Evolutionary conservation across 177 flowering plant species (phyloP).

Genomic region (Vitis hybrid): DNA sequence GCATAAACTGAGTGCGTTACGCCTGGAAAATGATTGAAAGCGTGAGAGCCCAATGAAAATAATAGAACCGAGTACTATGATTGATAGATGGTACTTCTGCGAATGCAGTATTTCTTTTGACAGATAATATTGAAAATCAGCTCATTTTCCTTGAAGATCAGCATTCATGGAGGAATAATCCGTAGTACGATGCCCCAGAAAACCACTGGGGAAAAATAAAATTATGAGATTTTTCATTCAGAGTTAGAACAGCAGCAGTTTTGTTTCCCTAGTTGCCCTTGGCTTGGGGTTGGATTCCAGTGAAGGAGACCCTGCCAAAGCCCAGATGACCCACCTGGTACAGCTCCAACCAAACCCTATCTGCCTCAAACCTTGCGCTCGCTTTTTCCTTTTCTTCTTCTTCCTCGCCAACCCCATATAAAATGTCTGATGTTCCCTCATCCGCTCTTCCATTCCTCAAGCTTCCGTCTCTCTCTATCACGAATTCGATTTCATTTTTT

Average conservation of each 20-base stretch:
- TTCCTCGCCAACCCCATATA: constrained; percentile 15
- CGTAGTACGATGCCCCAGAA: too few relatives aligned
- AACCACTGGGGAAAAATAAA: too few relatives aligned
- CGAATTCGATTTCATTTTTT: constrained; percentile 8
- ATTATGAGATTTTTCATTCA: too few relatives aligned
- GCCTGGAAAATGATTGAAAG: too few relatives aligned
- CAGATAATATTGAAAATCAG: too few relatives aligned
- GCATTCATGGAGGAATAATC: too few relatives aligned
- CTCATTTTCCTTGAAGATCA: too few relatives aligned
- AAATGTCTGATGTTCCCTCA: constrained; percentile 18
- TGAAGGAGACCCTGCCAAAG: constrained; percentile 83
- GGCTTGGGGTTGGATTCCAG: constrained; percentile 37
- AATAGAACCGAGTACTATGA: too few relatives aligned
- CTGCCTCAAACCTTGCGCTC: constrained; percentile 50
- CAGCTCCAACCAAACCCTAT: constrained; percentile 70
- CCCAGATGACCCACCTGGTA: constrained; percentile 75
- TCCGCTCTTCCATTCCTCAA: constrained; percentile 10
- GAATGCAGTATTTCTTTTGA: too few relatives aligned
- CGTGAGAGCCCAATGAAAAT: too few relatives aligned
- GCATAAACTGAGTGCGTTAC: too few relatives aligned
- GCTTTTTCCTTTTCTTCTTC: constrained; percentile 21
- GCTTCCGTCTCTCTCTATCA: constrained; percentile 21
- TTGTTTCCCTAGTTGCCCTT: constrained; percentile 25
- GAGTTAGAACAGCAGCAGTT: neutral
- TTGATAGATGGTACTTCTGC: too few relatives aligned